Conservation (phyloP, 176 grass and related monocot genomes). For the Pharus latifolius region DNA sequence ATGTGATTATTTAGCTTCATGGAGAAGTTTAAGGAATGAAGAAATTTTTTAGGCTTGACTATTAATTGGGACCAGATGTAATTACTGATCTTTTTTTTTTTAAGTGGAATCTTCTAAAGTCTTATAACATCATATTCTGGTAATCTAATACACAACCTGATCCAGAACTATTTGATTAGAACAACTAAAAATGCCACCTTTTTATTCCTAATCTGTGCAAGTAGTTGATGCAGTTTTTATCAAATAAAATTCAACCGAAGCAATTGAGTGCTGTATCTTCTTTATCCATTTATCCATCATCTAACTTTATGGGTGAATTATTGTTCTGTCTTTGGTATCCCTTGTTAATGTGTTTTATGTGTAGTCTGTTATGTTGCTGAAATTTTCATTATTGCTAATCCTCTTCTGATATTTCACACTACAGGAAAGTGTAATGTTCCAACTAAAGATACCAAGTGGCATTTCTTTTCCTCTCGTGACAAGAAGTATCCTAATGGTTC, state of each 20-base stretch:
- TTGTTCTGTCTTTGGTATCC: background rate
- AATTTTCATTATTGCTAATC: constrained; percentile 11
- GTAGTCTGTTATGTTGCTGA: background rate
- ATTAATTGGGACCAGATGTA: background rate
- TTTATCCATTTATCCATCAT: background rate
- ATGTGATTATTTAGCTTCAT: background rate
- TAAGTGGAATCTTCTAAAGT: background rate
- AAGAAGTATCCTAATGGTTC: constrained; percentile 81
- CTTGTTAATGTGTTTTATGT: background rate
- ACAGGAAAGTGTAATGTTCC: constrained; percentile 57
- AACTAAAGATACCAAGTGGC: constrained; percentile 74
- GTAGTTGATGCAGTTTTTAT: background rate
- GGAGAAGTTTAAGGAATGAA: background rate
- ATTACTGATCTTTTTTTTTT: background rate
- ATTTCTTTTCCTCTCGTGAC: constrained; percentile 73
- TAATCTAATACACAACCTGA: background rate
- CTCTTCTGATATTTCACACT: constrained; percentile 5
- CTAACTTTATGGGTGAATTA: background rate
- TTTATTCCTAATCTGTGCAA: background rate
- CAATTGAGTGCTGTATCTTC: background rate
- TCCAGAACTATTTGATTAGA: background rate
- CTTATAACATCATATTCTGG: background rate
- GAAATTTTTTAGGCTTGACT: background rate
- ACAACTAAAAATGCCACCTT: background rate
- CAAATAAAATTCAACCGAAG: background rate